A percentile compares a stretch with the other conserved stretches of the same genome.
These are phyloP conservation scores for Phytophthora macrochlamydospora DNA, from an alignment of 352 stramenopile genomes.

Conservation along the genomic window DNA sequence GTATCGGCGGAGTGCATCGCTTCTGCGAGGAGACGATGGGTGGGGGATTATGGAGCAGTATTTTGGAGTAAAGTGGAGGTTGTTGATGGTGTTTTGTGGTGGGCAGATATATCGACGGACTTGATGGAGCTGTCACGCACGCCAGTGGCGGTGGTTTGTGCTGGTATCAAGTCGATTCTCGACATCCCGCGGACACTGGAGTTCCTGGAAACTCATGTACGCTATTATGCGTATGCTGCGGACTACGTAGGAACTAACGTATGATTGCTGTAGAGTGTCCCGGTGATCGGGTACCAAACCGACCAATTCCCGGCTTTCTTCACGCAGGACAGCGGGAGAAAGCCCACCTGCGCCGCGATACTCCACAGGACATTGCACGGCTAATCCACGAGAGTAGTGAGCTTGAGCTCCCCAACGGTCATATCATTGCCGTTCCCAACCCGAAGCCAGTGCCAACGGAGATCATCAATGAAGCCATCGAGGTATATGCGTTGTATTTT, in stretches of 20 bases:
- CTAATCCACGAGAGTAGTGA: constrained; percentile 82
- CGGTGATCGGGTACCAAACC: constrained; percentile 91
- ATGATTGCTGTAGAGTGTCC: constrained; percentile 82
- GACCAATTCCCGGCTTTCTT: constrained; percentile 99
- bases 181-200: constrained; percentile 97
- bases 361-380: constrained; percentile 82
- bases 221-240: background rate
- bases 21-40: constrained; percentile 94
- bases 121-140: constrained; percentile 96
- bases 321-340: constrained; percentile 92
- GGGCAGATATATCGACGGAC: constrained; percentile 95
- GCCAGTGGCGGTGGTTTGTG: constrained; percentile 96
- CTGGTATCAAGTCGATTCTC: constrained; percentile 99
- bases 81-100: constrained; percentile 7
- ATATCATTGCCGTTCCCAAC: constrained; percentile 90
- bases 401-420: constrained; percentile 85
- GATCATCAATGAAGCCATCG: constrained; percentile 92
- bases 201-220: constrained; percentile 95
- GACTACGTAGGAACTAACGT: background rate
- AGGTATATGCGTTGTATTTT: constrained; percentile 32
- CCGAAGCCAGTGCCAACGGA: constrained; percentile 81
- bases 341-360: constrained; percentile 87
- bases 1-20: constrained; percentile 97
- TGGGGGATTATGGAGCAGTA: constrained; percentile 18
- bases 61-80: background rate